Evolutionary conservation across 305 asterid species (phyloP).

Genomic region (Striga hermonthica): DNA sequence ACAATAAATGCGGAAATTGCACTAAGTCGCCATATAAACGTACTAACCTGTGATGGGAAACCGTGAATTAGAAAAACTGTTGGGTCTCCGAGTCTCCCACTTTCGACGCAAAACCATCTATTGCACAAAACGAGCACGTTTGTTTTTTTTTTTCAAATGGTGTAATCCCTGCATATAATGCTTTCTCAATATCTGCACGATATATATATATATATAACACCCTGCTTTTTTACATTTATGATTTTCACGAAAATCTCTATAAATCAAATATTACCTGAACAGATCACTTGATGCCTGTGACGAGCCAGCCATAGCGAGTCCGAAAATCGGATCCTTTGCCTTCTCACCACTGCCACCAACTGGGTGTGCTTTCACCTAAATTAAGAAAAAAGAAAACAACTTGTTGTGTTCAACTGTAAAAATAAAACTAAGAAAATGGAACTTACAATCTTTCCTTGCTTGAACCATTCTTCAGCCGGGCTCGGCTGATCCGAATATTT

Average conservation of each 20-base stretch:
- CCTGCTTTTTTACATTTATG: neutral
- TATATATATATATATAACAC: too few species aligned
- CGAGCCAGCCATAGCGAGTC: conserved; percentile 73
- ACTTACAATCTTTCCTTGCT: conserved; percentile 72
- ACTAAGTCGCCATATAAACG: neutral
- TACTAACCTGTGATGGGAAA: conserved; percentile 74
- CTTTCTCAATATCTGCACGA: conserved; percentile 51
- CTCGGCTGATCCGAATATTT: conserved; percentile 84
- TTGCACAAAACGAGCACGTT: conserved; percentile 79
- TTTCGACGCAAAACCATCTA: conserved; percentile 94
- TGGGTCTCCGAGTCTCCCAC: conserved; percentile 60
- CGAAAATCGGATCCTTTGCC: conserved; percentile 88
- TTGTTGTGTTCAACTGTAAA: too few species aligned
- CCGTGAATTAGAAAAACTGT: conserved; percentile 77
- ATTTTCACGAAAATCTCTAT: neutral
- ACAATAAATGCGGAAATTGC: neutral
- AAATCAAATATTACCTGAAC: conserved; percentile 55
- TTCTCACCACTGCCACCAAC: conserved; percentile 84
- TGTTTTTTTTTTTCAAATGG: conserved; percentile 43
- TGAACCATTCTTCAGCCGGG: conserved; percentile 88
- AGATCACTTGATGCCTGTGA: conserved; percentile 77
- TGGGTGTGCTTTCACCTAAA: conserved; percentile 86
- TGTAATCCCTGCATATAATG: conserved; percentile 72
- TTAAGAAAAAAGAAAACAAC: neutral
- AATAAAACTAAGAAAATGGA: neutral